A percentile compares a stretch with the other conserved stretches of the same genome.
Conservation (phyloP, 176 grass and related monocot species). For the Saccharum officinarum region DNA sequence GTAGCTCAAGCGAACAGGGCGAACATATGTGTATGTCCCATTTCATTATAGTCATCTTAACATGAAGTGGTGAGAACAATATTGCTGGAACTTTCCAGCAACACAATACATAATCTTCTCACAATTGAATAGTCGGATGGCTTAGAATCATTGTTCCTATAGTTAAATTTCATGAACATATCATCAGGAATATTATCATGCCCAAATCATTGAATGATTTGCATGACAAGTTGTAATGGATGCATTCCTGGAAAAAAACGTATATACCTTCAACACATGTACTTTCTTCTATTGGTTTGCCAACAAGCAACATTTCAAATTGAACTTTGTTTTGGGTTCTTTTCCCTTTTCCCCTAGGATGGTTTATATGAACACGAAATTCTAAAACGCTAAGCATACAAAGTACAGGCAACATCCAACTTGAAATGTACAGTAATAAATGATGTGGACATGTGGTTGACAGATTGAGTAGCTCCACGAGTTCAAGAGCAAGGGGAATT, state of each 20-base stretch:
- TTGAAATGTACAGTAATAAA: not conserved
- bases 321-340: not conserved
- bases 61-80: not conserved
- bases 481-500: not conserved
- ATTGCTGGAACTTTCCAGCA: not conserved
- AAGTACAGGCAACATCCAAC: not conserved
- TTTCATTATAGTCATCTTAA: not conserved
- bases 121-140: not conserved
- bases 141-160: not conserved
- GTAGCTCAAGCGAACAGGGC: too few species aligned
- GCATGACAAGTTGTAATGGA: not conserved
- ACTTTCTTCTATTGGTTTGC: not conserved
- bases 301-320: not conserved
- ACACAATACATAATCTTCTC: not conserved
- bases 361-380: not conserved
- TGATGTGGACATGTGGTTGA: not conserved
- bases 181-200: not conserved
- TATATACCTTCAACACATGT: not conserved
- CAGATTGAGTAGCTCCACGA: not conserved
- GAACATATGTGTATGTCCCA: not conserved
- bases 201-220: not conserved
- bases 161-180: conserved; percentile 9
- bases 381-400: not conserved
- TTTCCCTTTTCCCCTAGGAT: not conserved
- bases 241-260: not conserved